These are phyloP conservation scores for Spathaspora girioi DNA, from an alignment of 805 yeast species.

Conservation along the genomic window DNA sequence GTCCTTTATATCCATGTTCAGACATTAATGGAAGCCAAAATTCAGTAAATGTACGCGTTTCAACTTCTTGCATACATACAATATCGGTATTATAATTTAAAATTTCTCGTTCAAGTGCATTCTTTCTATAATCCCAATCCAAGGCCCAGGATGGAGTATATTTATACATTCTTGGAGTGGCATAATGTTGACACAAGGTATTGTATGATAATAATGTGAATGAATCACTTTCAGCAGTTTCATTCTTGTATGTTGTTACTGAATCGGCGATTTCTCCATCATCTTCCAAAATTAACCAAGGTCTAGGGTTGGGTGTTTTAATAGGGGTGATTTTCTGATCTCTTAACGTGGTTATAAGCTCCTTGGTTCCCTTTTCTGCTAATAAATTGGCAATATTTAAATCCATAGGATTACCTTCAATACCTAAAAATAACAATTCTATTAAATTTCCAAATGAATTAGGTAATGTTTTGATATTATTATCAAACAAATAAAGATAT, in stretches of 20 bases:
- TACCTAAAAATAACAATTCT: slow-evolving; percentile 82
- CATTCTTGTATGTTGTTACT: slow-evolving; percentile 28
- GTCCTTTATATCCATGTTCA: slow-evolving; percentile 73
- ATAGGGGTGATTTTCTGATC: slow-evolving; percentile 69
- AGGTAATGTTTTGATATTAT: slow-evolving; percentile 73
- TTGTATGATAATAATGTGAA: slow-evolving; percentile 86
- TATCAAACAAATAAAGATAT: slow-evolving; percentile 84
- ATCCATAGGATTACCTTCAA: slow-evolving; percentile 89
- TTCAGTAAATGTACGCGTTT: slow-evolving; percentile 78
- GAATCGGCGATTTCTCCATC: slow-evolving; percentile 57
- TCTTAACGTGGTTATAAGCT: slow-evolving; percentile 73
- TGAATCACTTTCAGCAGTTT: slow-evolving; percentile 27
- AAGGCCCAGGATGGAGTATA: slow-evolving; percentile 98
- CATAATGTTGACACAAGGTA: slow-evolving; percentile 92
- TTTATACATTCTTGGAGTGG: slow-evolving; percentile 86
- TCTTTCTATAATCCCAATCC: slow-evolving; percentile 86
- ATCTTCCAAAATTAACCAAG: slow-evolving; percentile 76
- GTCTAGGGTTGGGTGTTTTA: slow-evolving; percentile 67
- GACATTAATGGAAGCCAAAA: slow-evolving; percentile 77
- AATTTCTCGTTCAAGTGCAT: slow-evolving; percentile 71
- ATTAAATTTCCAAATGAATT: slow-evolving; percentile 80
- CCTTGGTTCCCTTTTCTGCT: slow-evolving; percentile 81
- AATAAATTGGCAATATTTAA: slow-evolving; percentile 59
- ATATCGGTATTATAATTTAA: slow-evolving; percentile 65
- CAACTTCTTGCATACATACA: slow-evolving; percentile 93